Conservation (phyloP, 345 rosid species). For the Sonneratia caseolaris region DNA sequence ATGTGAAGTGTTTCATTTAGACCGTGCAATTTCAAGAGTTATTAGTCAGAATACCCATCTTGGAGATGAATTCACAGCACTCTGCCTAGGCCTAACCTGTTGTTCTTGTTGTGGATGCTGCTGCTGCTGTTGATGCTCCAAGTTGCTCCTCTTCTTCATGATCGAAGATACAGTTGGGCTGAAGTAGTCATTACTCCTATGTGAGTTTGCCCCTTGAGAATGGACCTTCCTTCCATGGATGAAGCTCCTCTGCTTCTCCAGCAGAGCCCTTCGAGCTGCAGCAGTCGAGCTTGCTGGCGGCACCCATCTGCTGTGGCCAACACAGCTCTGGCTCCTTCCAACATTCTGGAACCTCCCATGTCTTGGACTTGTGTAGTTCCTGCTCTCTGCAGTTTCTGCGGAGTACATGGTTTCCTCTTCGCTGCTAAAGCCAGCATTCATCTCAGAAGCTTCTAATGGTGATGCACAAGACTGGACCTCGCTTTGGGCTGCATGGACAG, state of each 20-base stretch:
- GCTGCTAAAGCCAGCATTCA: constrained; percentile 51
- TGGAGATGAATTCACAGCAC: constrained; percentile 58
- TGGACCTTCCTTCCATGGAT: constrained; percentile 63
- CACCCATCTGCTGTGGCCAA: constrained; percentile 70
- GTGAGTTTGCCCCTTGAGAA: constrained; percentile 73
- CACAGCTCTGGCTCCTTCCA: constrained; percentile 90
- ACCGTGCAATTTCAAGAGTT: background rate
- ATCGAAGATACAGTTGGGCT: constrained; percentile 88
- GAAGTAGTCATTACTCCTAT: constrained; percentile 79
- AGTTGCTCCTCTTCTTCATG: constrained; percentile 63
- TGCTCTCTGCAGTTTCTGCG: constrained; percentile 94
- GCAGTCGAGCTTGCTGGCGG: constrained; percentile 35
- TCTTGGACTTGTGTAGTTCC: constrained; percentile 76
- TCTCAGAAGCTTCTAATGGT: constrained; percentile 26
- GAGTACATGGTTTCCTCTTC: constrained; percentile 98
- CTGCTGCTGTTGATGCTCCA: constrained; percentile 3
- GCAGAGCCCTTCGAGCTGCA: constrained; percentile 36
- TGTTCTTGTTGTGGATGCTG: constrained; percentile 31
- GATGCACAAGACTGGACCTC: constrained; percentile 58
- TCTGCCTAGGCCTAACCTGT: constrained; percentile 27
- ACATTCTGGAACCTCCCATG: constrained; percentile 56
- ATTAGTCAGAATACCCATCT: constrained; percentile 66
- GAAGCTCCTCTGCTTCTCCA: constrained; percentile 72
- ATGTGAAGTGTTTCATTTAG: background rate
- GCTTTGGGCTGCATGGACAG: constrained; percentile 56